phyloP scores from a whole-genome alignment of 345 rosid species.

The Arabis hirsuta region DNA sequence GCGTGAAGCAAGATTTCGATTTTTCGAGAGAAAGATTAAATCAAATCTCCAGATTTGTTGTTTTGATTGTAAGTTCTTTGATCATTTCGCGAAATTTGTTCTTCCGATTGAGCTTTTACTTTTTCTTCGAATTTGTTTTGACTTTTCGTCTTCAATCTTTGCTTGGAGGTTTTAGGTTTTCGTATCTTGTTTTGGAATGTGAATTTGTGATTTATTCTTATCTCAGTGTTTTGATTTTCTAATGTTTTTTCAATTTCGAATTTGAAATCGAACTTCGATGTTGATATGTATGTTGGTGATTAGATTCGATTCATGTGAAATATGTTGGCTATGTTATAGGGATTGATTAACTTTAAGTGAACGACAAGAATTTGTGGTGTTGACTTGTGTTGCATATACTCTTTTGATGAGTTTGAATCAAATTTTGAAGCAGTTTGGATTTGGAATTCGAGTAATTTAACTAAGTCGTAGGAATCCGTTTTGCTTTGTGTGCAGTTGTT shows the following conservation, averaged over 20 bases:
- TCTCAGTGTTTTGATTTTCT: constrained; percentile 8
- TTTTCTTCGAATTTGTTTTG: constrained; percentile 10
- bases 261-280: neutral
- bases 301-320: constrained; percentile 21
- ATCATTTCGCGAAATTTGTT: neutral
- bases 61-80: constrained; percentile 33
- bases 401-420: neutral
- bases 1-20: constrained; percentile 38
- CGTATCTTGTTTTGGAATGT: constrained; percentile 7
- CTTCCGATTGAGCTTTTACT: constrained; percentile 21
- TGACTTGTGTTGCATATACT: constrained; percentile 5
- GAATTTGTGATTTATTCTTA: neutral
- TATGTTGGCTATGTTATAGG: neutral
- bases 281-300: constrained; percentile 35
- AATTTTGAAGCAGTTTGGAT: constrained; percentile 5
- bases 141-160: constrained; percentile 33
- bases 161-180: constrained; percentile 15
- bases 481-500: constrained; percentile 22
- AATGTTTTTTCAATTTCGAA: constrained; percentile 3
- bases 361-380: neutral
- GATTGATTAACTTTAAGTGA: neutral
- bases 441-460: neutral
- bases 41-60: constrained; percentile 35
- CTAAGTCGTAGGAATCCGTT: neutral
- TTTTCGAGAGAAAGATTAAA: constrained; percentile 16